These are phyloP conservation scores for Trametes punicea DNA, from an alignment of 768 basidiomycete genomes.

Conservation along the genomic window DNA sequence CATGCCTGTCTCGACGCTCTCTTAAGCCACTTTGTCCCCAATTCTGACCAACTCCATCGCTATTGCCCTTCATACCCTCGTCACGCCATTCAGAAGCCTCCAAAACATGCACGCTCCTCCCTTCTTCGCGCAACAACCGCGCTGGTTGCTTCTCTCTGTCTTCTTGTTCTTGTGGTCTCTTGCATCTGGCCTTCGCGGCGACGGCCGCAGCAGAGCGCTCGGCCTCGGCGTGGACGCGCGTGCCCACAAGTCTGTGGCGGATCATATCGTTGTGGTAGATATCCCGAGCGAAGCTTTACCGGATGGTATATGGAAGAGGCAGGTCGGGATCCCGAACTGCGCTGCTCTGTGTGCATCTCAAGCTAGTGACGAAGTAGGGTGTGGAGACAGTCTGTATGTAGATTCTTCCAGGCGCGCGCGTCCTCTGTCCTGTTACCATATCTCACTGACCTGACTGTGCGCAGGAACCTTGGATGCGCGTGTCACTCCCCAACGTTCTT, in stretches of 20 bases:
- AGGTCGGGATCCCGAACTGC: conserved; percentile 3
- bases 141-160: conserved; percentile 17
- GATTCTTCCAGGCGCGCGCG: neutral
- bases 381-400: conserved; percentile 13
- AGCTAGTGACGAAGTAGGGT: conserved; percentile 8
- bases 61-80: neutral
- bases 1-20: neutral
- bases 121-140: conserved; percentile 9
- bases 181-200: conserved; percentile 9
- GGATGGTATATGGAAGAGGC: neutral
- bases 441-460: neutral
- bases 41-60: neutral
- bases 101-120: neutral
- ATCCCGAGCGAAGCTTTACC: neutral
- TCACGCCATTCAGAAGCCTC: neutral
- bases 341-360: conserved; percentile 6
- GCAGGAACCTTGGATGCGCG: conserved; percentile 16
- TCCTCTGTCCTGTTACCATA: neutral
- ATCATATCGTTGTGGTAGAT: neutral
- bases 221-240: conserved; percentile 19
- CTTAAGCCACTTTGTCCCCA: neutral
- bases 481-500: conserved; percentile 17
- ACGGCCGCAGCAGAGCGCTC: neutral
- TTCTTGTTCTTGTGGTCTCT: conserved; percentile 21
- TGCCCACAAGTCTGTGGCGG: neutral